Percentiles rank a stretch among this genome's conserved stretches.
phyloP scores from a whole-genome alignment of 768 basidiomycete genomes.

The Leccinum broughii region DNA sequence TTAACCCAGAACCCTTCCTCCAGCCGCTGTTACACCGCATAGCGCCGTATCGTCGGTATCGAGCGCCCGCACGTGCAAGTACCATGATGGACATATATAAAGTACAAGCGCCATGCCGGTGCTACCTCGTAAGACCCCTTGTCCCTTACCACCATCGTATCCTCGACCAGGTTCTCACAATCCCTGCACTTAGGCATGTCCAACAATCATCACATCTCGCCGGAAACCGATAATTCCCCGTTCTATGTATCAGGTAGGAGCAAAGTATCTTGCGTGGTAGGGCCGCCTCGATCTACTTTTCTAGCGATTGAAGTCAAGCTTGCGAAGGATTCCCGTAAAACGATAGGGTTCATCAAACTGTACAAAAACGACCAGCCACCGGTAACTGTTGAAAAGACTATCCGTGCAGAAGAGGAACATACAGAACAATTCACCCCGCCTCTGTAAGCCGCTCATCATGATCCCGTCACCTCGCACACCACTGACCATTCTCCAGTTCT shows the following conservation, averaged over 20 bases:
- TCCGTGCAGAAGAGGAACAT: not conserved
- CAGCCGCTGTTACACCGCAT: too few species aligned
- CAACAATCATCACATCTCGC: too few species aligned
- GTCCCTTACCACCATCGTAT: too few species aligned
- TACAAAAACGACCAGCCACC: not conserved
- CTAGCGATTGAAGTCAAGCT: not conserved
- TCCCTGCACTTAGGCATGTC: too few species aligned
- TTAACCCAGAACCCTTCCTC: too few species aligned
- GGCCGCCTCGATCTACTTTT: not conserved
- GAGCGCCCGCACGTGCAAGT: too few species aligned
- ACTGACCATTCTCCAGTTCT: slow-evolving; percentile 3
- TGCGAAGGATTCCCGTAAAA: slow-evolving; percentile 8
- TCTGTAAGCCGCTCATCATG: slow-evolving; percentile 5
- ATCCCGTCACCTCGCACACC: not conserved
- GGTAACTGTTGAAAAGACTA: not conserved
- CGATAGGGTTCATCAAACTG: slow-evolving; percentile 5
- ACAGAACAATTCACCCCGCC: slow-evolving; percentile 1
- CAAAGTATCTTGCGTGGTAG: not conserved
- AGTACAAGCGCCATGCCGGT: too few species aligned
- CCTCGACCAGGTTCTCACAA: too few species aligned
- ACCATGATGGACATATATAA: too few species aligned
- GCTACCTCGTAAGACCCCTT: too few species aligned
- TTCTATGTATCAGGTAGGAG: not conserved
- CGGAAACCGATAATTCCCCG: not conserved
- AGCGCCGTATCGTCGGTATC: too few species aligned